Evolutionary conservation across 345 rosid genomes (phyloP).

Genomic region (Eucalyptus curtisii): DNA sequence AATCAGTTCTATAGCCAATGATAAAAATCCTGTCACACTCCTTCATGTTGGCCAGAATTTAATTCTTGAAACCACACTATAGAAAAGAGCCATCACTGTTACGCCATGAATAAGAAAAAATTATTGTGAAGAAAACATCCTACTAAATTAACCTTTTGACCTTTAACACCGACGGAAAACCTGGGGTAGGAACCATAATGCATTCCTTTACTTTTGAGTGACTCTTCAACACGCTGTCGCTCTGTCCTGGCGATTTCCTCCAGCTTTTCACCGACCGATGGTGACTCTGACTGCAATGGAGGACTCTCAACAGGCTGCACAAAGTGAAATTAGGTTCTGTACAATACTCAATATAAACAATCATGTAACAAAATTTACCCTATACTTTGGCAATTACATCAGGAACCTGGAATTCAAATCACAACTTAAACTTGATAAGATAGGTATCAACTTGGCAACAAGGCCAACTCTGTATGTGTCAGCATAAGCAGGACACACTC

Average conservation of each 20-base stretch:
- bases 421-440: background rate
- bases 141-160: slow-evolving; percentile 58
- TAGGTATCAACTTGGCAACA: background rate
- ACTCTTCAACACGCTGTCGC: slow-evolving; percentile 50
- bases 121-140: background rate
- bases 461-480: background rate
- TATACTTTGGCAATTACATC: background rate
- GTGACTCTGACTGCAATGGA: slow-evolving; percentile 30
- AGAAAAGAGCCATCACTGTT: background rate
- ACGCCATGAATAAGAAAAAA: background rate
- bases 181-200: slow-evolving; percentile 50
- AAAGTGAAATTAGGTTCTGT: background rate
- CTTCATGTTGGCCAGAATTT: background rate
- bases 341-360: background rate
- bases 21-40: background rate
- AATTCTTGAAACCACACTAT: background rate
- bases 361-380: background rate
- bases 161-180: slow-evolving; percentile 67
- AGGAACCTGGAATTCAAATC: background rate
- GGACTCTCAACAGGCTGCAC: slow-evolving; percentile 26
- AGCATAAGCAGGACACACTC: background rate
- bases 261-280: slow-evolving; percentile 32
- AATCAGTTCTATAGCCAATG: background rate
- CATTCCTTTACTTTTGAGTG: slow-evolving; percentile 44
- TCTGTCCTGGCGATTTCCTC: slow-evolving; percentile 66